Percentiles rank a stretch among this genome's conserved stretches.
phyloP scores from a whole-genome alignment of 2,329 filamentous ascomycete genomes.

The Aspergillus awamori region DNA sequence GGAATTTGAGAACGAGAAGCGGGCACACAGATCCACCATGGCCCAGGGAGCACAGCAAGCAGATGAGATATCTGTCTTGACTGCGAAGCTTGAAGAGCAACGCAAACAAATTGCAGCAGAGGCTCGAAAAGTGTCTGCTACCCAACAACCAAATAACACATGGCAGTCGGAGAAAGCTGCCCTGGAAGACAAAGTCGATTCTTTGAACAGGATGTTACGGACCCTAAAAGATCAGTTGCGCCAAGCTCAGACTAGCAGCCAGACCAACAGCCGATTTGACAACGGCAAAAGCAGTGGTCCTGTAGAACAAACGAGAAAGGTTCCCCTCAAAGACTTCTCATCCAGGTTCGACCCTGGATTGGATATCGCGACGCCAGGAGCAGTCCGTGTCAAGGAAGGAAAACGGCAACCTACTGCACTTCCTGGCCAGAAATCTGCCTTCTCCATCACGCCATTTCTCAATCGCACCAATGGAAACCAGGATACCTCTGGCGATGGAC shows the following conservation, averaged over 20 bases:
- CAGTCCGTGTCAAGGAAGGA: constrained; percentile 57
- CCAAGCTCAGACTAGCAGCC: constrained; percentile 54
- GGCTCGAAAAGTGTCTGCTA: constrained; percentile 32
- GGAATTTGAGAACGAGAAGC: constrained; percentile 80
- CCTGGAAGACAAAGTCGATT: constrained; percentile 71
- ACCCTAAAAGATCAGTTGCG: constrained; percentile 73
- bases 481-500: constrained; percentile 32
- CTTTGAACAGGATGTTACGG: constrained; percentile 69
- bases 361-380: constrained; percentile 56
- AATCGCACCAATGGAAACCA: constrained; percentile 69
- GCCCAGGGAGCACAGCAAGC: constrained; percentile 36
- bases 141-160: constrained; percentile 55
- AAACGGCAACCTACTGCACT: constrained; percentile 60
- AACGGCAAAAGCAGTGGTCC: constrained; percentile 29
- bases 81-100: constrained; percentile 50
- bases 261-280: constrained; percentile 43
- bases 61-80: constrained; percentile 45
- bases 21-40: constrained; percentile 64
- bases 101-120: constrained; percentile 55
- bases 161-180: constrained; percentile 63
- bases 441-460: constrained; percentile 92
- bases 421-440: constrained; percentile 83
- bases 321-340: constrained; percentile 31
- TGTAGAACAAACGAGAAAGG: constrained; percentile 46
- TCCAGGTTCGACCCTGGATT: constrained; percentile 47